A percentile compares a stretch with the other conserved stretches of the same genome.
These are phyloP conservation scores for Citrus unshiu DNA, from an alignment of 345 rosid genomes.

Conservation along the genomic window DNA sequence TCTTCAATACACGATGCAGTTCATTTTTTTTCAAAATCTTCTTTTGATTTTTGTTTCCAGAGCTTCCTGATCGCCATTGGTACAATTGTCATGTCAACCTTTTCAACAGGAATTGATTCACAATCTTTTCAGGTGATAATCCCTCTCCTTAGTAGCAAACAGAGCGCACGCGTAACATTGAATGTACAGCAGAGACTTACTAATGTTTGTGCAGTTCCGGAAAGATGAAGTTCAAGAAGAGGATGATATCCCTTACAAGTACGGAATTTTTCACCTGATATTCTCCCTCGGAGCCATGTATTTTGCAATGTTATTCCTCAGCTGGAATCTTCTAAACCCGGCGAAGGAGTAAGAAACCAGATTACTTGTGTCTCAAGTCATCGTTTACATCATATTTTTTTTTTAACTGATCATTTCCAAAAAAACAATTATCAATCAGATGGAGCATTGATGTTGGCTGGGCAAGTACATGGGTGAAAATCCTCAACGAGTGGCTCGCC, in stretches of 20 bases:
- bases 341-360: slow-evolving; percentile 42
- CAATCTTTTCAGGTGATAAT: slow-evolving; percentile 70
- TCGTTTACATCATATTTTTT: neutral
- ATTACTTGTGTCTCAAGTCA: neutral
- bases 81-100: slow-evolving; percentile 84
- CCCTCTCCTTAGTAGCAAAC: neutral
- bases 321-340: slow-evolving; percentile 74
- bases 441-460: slow-evolving; percentile 95
- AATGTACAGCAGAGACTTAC: neutral
- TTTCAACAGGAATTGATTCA: slow-evolving; percentile 90
- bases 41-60: slow-evolving; percentile 26
- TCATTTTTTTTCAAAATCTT: neutral
- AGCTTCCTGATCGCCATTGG: slow-evolving; percentile 78
- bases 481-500: slow-evolving; percentile 86
- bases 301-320: slow-evolving; percentile 85
- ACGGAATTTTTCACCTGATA: slow-evolving; percentile 79
- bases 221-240: slow-evolving; percentile 50
- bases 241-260: slow-evolving; percentile 72
- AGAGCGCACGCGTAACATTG: neutral
- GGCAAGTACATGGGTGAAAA: slow-evolving; percentile 94
- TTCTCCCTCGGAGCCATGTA: slow-evolving; percentile 92
- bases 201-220: slow-evolving; percentile 43
- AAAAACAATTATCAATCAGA: slow-evolving; percentile 27
- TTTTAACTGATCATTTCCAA: neutral
- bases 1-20: neutral